A percentile compares a stretch with the other conserved stretches of the same genome.
These are phyloP conservation scores for Mycena sanguinolenta DNA, from an alignment of 768 basidiomycete genomes.

Conservation along the genomic window DNA sequence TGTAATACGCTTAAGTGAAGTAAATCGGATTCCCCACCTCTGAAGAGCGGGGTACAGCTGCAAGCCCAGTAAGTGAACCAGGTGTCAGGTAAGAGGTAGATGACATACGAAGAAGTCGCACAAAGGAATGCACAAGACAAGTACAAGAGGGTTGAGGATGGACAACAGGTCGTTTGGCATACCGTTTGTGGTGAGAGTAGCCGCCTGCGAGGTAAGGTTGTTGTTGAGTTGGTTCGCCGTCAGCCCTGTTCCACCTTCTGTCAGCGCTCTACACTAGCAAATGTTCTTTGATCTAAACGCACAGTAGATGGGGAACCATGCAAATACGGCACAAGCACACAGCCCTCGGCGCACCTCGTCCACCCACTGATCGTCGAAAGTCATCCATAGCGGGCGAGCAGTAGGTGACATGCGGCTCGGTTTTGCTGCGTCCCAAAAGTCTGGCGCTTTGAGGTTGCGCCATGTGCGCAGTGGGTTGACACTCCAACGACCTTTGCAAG, in stretches of 20 bases:
- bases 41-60: conserved; percentile 71
- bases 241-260: too few relatives aligned
- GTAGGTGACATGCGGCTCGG: conserved; percentile 58
- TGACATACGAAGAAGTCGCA: conserved; percentile 67
- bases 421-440: conserved; percentile 82
- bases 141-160: conserved; percentile 66
- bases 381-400: conserved; percentile 64
- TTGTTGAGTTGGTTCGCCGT: too few relatives aligned
- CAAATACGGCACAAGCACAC: conserved; percentile 69
- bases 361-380: conserved; percentile 69
- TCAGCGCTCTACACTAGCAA: too few relatives aligned
- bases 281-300: too few relatives aligned
- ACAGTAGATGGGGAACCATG: too few relatives aligned
- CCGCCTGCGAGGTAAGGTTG: conserved; percentile 69
- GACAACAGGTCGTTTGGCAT: conserved; percentile 69
- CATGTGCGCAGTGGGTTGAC: conserved; percentile 63
- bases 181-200: conserved; percentile 65
- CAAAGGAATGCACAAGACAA: conserved; percentile 75
- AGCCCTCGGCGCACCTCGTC: conserved; percentile 68
- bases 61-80: background rate
- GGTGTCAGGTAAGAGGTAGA: conserved; percentile 53
- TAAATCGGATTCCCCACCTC: conserved; percentile 66
- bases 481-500: conserved; percentile 66
- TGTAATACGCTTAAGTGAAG: conserved; percentile 69
- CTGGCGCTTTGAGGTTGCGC: conserved; percentile 63